Conservation (phyloP, 305 asterid genomes). For the Ruellia speciosa region DNA sequence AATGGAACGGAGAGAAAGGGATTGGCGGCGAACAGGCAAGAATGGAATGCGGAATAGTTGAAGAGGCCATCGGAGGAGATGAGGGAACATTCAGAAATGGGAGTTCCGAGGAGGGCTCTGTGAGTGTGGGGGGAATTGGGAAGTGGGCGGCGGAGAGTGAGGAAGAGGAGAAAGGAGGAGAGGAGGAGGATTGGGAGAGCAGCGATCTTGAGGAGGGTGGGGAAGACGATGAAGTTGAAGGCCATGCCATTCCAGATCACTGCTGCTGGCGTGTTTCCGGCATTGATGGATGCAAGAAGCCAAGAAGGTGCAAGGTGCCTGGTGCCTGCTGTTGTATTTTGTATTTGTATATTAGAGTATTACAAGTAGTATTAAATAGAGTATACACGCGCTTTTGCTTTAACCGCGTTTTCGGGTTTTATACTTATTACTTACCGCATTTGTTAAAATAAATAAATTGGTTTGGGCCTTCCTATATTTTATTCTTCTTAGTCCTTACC, state of each 20-base stretch:
- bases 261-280: background rate
- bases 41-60: constrained; percentile 53
- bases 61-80: constrained; percentile 51
- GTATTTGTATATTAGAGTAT: no score
- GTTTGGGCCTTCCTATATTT: no score
- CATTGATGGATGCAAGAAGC: background rate
- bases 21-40: constrained; percentile 46
- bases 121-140: constrained; percentile 21
- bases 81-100: constrained; percentile 36
- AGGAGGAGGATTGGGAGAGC: constrained; percentile 5
- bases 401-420: no score
- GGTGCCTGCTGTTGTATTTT: no score
- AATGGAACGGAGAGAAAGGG: constrained; percentile 51
- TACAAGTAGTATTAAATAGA: no score
- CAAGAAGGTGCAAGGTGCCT: no score
- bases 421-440: no score
- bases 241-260: constrained; percentile 37
- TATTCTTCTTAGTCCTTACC: no score
- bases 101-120: constrained; percentile 32
- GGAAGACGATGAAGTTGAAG: constrained; percentile 23
- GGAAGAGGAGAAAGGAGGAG: constrained; percentile 35
- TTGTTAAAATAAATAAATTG: no score
- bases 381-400: no score
- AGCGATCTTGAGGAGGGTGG: constrained; percentile 28
- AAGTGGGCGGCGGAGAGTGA: constrained; percentile 28